phyloP scores from a whole-genome alignment of 2,329 filamentous ascomycete genomes.

The Alternaria infectoria region DNA sequence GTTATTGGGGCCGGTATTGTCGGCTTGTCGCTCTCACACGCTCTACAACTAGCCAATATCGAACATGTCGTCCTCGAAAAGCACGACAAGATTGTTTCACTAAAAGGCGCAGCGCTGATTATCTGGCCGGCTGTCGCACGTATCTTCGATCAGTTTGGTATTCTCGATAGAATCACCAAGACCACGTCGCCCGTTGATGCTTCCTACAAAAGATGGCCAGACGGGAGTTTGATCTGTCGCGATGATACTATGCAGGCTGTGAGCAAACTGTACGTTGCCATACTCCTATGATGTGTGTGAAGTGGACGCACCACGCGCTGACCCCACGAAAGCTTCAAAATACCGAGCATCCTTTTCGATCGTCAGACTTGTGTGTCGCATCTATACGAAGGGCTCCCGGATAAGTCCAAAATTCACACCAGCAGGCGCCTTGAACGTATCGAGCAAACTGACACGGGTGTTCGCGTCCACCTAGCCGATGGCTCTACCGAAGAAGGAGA shows the following conservation, averaged over 20 bases:
- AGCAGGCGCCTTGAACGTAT: conserved; percentile 18
- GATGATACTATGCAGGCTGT: background rate
- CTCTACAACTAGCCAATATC: conserved; percentile 27
- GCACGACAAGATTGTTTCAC: conserved; percentile 22
- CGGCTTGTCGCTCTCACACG: conserved; percentile 26
- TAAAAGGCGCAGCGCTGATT: conserved; percentile 28
- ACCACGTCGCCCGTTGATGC: conserved; percentile 9
- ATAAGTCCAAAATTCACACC: conserved; percentile 24
- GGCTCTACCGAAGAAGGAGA: conserved; percentile 24
- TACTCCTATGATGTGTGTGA: background rate
- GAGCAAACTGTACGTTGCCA: background rate
- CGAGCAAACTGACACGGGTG: conserved; percentile 17
- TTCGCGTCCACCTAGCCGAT: conserved; percentile 22
- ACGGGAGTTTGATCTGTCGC: conserved; percentile 10
- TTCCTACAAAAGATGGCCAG: conserved; percentile 20
- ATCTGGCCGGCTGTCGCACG: conserved; percentile 26
- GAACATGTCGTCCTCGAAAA: conserved; percentile 35
- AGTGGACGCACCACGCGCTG: background rate
- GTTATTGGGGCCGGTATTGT: conserved; percentile 28
- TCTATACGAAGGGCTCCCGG: conserved; percentile 26
- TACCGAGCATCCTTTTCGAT: conserved; percentile 20
- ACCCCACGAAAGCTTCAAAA: conserved; percentile 4
- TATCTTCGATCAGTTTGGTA: conserved; percentile 34
- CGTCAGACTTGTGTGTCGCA: conserved; percentile 23
- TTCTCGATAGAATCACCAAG: conserved; percentile 14